Evolutionary conservation across 192 early-diverging fungal species (phyloP), one percentile per base, ranked within the genome.

Genomic region (Backusella macrospora): DNA sequence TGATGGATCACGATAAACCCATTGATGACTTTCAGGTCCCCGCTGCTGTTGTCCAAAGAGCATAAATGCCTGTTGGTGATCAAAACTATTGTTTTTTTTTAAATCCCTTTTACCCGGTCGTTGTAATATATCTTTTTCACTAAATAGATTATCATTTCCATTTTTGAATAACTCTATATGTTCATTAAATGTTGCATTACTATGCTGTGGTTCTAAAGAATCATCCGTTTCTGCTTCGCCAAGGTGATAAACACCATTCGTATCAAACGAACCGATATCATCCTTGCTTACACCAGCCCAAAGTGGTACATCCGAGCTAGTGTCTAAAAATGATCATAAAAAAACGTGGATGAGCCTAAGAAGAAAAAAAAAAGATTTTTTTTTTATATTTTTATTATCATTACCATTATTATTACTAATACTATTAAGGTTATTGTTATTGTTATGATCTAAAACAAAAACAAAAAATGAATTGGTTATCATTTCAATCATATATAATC

Each of bases 1-100:
- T 69, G 85, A 86, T 5, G 95, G 93, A 75, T 96, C 96, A 40
- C 92, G 87, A 73, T 96, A 96, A 65, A 90, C 84, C 96, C 96
- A 97, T 66, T 85, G 78, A 69, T 55, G 77, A 49, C 18, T 9
- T 10, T 76, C 29, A 34, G 29, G 29, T 34, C 29, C 62, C 43
- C 79, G 80, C 6, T 72, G 40, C 10, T 71, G 15, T 14, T 40
- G 37, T 5, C 6, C 15, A 44, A 52, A n/a, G 37, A 16, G 16
- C 29, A 62, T 73, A 21, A 21, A 18, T 38, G 16, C 10, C 15
- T 21, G 26, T 34, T 49, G 72, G 0, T 34, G 44, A 40, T 38
- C 12, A 3, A 66, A 44, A 68, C n/a, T 39, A 18, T 38, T 38
- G 40, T 6, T 43, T 34, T 26, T 15, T 34, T 34, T 44, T 55